These are phyloP conservation scores for Neurospora tetrasperma DNA, from an alignment of 495 filamentous ascomycete species.

Conservation along the genomic window DNA sequence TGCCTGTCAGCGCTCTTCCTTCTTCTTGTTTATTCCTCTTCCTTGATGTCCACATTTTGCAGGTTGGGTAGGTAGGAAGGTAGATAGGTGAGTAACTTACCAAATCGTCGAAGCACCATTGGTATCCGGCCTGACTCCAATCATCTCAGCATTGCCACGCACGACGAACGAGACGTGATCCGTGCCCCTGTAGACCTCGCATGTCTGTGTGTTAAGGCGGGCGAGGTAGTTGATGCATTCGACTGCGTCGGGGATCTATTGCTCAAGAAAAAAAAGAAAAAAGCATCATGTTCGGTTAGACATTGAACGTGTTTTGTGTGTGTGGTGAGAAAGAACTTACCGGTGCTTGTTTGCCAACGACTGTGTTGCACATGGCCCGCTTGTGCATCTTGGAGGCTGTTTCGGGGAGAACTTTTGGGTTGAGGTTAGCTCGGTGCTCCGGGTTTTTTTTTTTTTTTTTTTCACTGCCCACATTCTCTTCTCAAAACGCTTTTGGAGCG, in stretches of 20 bases:
- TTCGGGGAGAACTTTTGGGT: not conserved
- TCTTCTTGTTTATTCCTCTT: not conserved
- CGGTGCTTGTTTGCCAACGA: not conserved
- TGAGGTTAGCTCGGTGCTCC: no score
- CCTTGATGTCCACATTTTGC: not conserved
- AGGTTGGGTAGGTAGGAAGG: no score
- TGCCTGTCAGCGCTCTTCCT: not conserved
- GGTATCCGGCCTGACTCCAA: not conserved
- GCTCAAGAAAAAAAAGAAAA: no score
- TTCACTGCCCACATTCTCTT: no score
- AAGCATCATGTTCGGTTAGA: not conserved
- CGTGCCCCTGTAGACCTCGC: not conserved
- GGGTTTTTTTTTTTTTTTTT: no score
- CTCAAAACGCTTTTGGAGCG: no score
- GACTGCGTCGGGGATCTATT: not conserved
- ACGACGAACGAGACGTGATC: not conserved
- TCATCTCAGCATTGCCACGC: not conserved
- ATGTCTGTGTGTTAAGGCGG: not conserved
- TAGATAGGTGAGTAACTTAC: not conserved
- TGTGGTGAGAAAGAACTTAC: not conserved
- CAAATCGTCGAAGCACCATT: not conserved
- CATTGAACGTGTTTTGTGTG: no score
- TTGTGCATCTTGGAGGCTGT: not conserved
- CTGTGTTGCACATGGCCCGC: not conserved
- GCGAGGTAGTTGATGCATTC: not conserved